A percentile compares a stretch with the other conserved stretches of the same genome.
phyloP scores from a whole-genome alignment of 2,329 filamentous ascomycete genomes.

The Monosporascus sp. region DNA sequence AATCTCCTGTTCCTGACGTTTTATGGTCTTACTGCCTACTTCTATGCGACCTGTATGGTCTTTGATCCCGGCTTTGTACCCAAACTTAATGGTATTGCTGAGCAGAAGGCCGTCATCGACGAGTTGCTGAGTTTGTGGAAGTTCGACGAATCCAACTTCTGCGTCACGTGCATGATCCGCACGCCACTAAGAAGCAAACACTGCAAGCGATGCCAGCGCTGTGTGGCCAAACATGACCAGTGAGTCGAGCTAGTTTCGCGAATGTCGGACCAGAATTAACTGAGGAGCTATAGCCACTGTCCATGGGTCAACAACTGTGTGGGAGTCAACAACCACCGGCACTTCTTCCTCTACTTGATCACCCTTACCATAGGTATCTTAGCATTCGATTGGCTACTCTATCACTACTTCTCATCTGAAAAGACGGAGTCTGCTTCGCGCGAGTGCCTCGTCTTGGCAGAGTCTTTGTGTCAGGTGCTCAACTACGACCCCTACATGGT shows the following conservation, averaged over 20 bases:
- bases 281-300: conserved; percentile 64
- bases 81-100: conserved; percentile 80
- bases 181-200: conserved; percentile 93
- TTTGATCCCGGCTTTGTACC: conserved; percentile 91
- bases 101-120: conserved; percentile 85
- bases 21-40: conserved; percentile 69
- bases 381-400: conserved; percentile 64
- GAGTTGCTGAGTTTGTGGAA: conserved; percentile 80
- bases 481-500: conserved; percentile 82
- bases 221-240: conserved; percentile 96
- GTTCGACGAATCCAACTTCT: conserved; percentile 93
- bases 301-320: conserved; percentile 98
- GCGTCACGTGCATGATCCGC: conserved; percentile 88
- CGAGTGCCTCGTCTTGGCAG: conserved; percentile 71
- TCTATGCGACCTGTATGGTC: conserved; percentile 81
- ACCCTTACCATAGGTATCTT: conserved; percentile 71
- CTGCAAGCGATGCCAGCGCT: conserved; percentile 84
- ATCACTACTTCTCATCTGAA: conserved; percentile 60
- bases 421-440: conserved; percentile 49
- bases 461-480: conserved; percentile 67
- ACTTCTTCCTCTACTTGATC: conserved; percentile 89
- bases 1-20: conserved; percentile 70
- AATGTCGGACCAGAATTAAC: conserved; percentile 4
- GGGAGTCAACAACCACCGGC: conserved; percentile 90
- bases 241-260: conserved; percentile 43